Base-by-base conservation (phyloP, 2,329 filamentous ascomycete genomes). In the Ascochyta koolunga region DNA sequence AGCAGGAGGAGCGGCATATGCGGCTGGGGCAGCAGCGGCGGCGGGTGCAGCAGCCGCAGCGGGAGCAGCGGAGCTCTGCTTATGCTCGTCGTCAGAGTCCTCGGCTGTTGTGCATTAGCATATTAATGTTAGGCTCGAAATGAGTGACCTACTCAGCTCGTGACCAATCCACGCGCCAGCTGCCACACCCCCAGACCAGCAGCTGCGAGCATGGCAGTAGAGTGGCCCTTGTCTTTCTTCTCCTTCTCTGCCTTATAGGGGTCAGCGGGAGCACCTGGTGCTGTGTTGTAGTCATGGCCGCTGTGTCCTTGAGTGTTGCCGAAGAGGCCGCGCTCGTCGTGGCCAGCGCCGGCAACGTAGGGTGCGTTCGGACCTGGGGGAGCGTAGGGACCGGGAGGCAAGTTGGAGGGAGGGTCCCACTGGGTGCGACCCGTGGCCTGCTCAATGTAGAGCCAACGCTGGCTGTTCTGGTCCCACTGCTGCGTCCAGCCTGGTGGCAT, bases 391-490 rank as follows among this genome's bases (percentile, higher is more conserved):
- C 68, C 70, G 22, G 67, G 68, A n/a, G 69, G 69, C 11, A 69
- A 38, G 42, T 64, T 58, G 11, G 74, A 73, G 2, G 86, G 85
- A 15, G 80, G 78, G 58, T 88, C 84, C 86, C 86, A 89, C 71
- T 89, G 86, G 0, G 84, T 82, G 53, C 80, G 81, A 18, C 85
- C 84, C 11, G 84, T 84, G 40, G 82, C 78, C 51, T 84, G 76
- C 70, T 89, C 85, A 51, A 85, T 79, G 66, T 87, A 90, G 75
- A 84, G 89, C 77, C 84, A 88, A 50, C 84, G 83, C 66, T 86
- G 83, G 55, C 80, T 77, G 53, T 78, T 79, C 52, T 83, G 80
- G 60, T 89, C 86, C 74, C 82, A 89, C 70, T 87, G 82, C 21
- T 85, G 78, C 24, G 78, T 75, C 86, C 87, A 89, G 61, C 86